Percentiles rank a stretch among this genome's conserved stretches.
phyloP scores from a whole-genome alignment of 106 monocot genomes.

The Platanthera zijinensis region DNA sequence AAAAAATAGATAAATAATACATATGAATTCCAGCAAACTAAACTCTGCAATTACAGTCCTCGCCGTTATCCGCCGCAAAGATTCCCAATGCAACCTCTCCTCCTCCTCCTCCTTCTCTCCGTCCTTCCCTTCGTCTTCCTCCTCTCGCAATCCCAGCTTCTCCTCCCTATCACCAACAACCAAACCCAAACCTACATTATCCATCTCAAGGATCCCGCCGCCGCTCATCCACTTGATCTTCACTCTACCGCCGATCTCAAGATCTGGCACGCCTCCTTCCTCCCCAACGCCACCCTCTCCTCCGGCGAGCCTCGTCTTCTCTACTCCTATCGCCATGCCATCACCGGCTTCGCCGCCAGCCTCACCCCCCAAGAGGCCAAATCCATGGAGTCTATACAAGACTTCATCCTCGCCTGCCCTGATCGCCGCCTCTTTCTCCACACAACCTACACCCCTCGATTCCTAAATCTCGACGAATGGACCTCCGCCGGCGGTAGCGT shows the following conservation, averaged over 20 bases:
- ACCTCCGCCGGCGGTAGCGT: background rate
- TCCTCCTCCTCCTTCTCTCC: background rate
- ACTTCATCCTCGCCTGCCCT: slow-evolving; percentile 21
- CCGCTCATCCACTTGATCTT: background rate
- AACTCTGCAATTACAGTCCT: background rate
- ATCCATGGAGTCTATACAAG: slow-evolving; percentile 12
- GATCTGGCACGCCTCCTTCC: slow-evolving; percentile 31
- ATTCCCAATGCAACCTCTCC: background rate
- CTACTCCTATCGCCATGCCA: slow-evolving; percentile 29
- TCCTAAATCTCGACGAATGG: slow-evolving; percentile 18
- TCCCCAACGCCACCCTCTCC: slow-evolving; percentile 6
- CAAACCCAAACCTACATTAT: slow-evolving; percentile 16
- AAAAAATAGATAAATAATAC: too few relatives aligned
- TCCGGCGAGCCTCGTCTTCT: slow-evolving; percentile 15
- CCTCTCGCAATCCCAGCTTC: background rate
- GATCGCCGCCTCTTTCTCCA: slow-evolving; percentile 8
- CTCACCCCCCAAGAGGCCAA: slow-evolving; percentile 25
- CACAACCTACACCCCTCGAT: slow-evolving; percentile 39
- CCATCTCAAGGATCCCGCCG: slow-evolving; percentile 3
- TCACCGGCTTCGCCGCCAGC: slow-evolving; percentile 42
- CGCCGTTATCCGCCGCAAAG: background rate
- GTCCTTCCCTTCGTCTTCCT: background rate
- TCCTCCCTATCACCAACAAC: slow-evolving; percentile 3
- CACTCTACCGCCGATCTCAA: background rate
- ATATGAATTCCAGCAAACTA: too few relatives aligned